Percentiles rank a stretch among this genome's conserved stretches.
Conservation (phyloP, 345 rosid genomes). For the Arabis hirsuta region DNA sequence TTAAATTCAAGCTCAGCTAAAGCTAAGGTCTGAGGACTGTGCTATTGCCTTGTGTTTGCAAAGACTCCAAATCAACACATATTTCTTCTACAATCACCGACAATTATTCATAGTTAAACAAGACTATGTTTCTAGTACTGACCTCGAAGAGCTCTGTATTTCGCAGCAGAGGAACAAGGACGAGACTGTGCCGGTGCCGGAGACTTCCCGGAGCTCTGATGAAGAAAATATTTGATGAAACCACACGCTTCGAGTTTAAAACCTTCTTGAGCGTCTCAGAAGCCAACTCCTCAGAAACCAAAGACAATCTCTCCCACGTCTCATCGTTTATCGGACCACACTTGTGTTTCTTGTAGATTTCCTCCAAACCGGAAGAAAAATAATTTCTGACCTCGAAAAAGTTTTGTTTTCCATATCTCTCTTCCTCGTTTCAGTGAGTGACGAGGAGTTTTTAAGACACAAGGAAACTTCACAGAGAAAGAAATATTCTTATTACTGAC, state of each 20-base stretch:
- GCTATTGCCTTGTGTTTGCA: slow-evolving; percentile 14
- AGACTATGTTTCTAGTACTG: slow-evolving; percentile 4
- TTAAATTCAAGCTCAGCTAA: slow-evolving; percentile 67
- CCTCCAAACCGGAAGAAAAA: slow-evolving; percentile 43
- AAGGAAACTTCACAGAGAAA: too few relatives aligned
- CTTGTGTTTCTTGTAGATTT: slow-evolving; percentile 47
- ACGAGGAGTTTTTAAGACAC: too few relatives aligned
- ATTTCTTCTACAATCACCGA: slow-evolving; percentile 31
- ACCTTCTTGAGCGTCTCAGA: slow-evolving; percentile 34
- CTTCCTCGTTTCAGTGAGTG: not conserved
- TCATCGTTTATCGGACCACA: slow-evolving; percentile 32
- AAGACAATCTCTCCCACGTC: slow-evolving; percentile 45
- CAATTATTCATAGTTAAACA: not conserved
- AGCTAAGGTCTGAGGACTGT: slow-evolving; percentile 50
- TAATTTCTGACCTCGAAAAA: slow-evolving; percentile 1
- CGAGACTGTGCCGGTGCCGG: slow-evolving; percentile 28
- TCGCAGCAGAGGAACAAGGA: slow-evolving; percentile 9
- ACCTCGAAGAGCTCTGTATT: not conserved
- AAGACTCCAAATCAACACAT: slow-evolving; percentile 23
- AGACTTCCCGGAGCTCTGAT: slow-evolving; percentile 2
- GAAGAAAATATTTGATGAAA: slow-evolving; percentile 6
- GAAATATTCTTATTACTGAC: too few relatives aligned
- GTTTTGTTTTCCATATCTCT: not conserved
- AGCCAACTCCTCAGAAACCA: slow-evolving; percentile 47
- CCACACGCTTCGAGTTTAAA: not conserved